Evolutionary conservation across 106 monocot species (phyloP).

Genomic region (Alisma plantagoaquatica): DNA sequence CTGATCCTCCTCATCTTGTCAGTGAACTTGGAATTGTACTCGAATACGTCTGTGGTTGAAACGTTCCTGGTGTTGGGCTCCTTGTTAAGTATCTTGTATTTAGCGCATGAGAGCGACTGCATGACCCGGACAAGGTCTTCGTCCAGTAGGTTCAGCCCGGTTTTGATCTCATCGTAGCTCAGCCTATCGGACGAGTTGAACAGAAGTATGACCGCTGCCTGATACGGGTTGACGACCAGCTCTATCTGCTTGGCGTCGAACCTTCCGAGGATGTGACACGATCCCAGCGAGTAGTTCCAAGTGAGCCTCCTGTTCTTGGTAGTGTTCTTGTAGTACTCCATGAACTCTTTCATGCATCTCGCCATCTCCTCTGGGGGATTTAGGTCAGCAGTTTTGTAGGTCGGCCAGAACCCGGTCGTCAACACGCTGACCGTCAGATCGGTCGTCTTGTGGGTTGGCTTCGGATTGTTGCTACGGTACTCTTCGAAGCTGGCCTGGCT

Average conservation of each 20-base stretch:
- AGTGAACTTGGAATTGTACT: constrained; percentile 67
- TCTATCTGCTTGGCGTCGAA: constrained; percentile 77
- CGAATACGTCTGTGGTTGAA: constrained; percentile 55
- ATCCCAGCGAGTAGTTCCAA: constrained; percentile 92
- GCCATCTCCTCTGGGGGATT: constrained; percentile 81
- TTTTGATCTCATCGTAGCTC: constrained; percentile 56
- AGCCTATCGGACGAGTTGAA: constrained; percentile 70
- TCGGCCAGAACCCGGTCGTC: constrained; percentile 91
- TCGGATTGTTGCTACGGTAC: constrained; percentile 45
- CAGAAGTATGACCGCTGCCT: constrained; percentile 89
- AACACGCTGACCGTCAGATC: constrained; percentile 84
- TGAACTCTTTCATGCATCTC: constrained; percentile 57
- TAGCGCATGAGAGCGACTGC: constrained; percentile 83
- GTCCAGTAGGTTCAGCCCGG: constrained; percentile 42
- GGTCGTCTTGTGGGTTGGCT: constrained; percentile 68
- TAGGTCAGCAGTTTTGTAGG: constrained; percentile 46
- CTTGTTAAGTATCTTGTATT: constrained; percentile 62
- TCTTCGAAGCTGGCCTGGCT: constrained; percentile 83
- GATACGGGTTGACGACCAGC: constrained; percentile 76
- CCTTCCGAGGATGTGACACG: constrained; percentile 65
- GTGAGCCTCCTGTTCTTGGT: constrained; percentile 72
- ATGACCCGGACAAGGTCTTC: constrained; percentile 65
- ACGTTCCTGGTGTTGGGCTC: constrained; percentile 76
- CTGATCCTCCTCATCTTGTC: constrained; percentile 76
- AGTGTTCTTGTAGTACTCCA: constrained; percentile 69